These are phyloP conservation scores for Xylariaceae sp. DNA, from an alignment of 2,329 filamentous ascomycete genomes.

Conservation along the genomic window DNA sequence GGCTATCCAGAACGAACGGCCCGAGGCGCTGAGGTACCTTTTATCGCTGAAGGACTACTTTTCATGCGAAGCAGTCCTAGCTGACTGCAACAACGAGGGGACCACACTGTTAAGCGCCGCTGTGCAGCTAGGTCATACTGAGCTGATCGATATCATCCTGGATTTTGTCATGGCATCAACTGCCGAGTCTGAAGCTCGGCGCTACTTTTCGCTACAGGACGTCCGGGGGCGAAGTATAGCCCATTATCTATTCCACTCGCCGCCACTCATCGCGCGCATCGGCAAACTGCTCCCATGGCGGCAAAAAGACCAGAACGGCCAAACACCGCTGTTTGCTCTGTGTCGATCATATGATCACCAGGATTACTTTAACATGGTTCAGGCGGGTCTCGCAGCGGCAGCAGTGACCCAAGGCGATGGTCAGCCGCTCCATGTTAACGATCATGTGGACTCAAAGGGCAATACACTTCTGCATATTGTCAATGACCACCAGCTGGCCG, in stretches of 20 bases:
- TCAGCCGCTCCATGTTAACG: constrained; percentile 77
- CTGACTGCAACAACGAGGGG: constrained; percentile 82
- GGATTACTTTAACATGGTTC: constrained; percentile 81
- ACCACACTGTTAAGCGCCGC: constrained; percentile 86
- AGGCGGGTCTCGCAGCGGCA: constrained; percentile 68
- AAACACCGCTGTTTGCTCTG: constrained; percentile 93
- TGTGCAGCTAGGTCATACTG: constrained; percentile 71
- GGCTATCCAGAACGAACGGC: constrained; percentile 66
- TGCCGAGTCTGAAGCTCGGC: constrained; percentile 47
- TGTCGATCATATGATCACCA: constrained; percentile 93
- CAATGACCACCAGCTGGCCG: constrained; percentile 71
- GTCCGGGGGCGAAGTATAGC: constrained; percentile 79
- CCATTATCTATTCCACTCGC: constrained; percentile 95
- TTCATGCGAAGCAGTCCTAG: constrained; percentile 60
- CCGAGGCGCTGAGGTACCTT: constrained; percentile 69
- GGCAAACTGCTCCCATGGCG: constrained; percentile 78
- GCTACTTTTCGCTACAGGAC: constrained; percentile 72
- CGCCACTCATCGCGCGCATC: constrained; percentile 68
- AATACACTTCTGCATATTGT: constrained; percentile 96
- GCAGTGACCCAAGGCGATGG: constrained; percentile 68
- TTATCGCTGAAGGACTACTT: constrained; percentile 72
- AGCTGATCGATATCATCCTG: constrained; percentile 68
- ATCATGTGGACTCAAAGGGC: constrained; percentile 86
- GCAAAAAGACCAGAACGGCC: constrained; percentile 88
- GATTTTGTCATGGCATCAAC: constrained; percentile 57